Conservation (phyloP, 1,284 basidiomycete species). For the Ustilago hordei region DNA sequence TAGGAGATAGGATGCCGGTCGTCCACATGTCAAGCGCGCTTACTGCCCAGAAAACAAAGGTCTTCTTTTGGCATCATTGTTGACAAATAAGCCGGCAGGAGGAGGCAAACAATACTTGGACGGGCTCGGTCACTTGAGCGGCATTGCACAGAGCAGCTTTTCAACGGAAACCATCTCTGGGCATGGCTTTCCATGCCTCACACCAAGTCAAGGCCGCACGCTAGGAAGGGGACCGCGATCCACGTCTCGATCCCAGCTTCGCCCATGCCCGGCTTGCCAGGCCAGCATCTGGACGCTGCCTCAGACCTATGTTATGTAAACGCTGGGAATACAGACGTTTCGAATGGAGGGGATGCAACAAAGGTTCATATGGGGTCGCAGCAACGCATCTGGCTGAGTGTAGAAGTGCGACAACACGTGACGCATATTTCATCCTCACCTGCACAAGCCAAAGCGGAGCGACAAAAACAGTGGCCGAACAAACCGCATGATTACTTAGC, state of each 20-base stretch:
- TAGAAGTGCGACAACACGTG: conserved; percentile 1
- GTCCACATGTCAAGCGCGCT: background rate
- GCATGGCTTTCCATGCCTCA: too few species aligned
- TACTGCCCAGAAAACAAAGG: background rate
- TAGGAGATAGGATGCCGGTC: background rate
- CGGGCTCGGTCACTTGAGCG: background rate
- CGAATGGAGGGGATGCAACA: background rate
- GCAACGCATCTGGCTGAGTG: background rate
- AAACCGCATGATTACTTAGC: background rate
- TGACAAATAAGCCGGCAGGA: background rate
- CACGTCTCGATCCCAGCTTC: background rate
- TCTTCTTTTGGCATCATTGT: background rate
- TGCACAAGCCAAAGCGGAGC: conserved; percentile 1
- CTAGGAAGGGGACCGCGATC: background rate
- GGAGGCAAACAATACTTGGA: background rate
- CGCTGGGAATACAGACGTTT: background rate
- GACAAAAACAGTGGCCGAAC: background rate
- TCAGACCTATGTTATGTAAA: background rate
- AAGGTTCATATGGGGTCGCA: conserved; percentile 1
- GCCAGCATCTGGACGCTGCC: background rate
- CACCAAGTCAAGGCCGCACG: background rate
- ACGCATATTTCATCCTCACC: background rate
- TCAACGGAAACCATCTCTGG: too few species aligned
- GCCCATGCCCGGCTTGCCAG: background rate
- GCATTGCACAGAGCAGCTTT: background rate